Evolutionary conservation across 1,284 basidiomycete genomes (phyloP).

Genomic region (Flammula alnicola): DNA sequence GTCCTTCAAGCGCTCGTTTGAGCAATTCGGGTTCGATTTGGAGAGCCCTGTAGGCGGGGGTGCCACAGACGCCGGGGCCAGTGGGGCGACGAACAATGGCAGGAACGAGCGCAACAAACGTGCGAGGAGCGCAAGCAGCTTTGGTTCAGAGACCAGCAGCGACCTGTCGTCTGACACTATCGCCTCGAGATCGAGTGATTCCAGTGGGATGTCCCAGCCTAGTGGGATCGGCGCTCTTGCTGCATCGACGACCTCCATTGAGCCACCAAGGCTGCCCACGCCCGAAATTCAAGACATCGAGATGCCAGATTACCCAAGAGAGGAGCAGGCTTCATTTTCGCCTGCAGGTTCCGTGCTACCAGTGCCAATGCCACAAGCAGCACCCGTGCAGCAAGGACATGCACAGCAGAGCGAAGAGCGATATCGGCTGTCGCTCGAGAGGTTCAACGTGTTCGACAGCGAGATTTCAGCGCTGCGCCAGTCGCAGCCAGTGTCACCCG

Average conservation of each 20-base stretch:
- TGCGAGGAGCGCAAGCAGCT: slow-evolving; percentile 47
- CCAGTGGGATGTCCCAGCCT: slow-evolving; percentile 12
- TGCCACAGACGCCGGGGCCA: slow-evolving; percentile 26
- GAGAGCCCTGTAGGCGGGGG: slow-evolving; percentile 39
- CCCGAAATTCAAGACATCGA: slow-evolving; percentile 51
- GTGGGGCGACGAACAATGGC: slow-evolving; percentile 27
- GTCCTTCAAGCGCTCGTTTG: slow-evolving; percentile 62
- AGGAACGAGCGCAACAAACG: slow-evolving; percentile 49
- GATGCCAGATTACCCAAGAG: slow-evolving; percentile 47
- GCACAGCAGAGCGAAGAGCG: slow-evolving; percentile 34
- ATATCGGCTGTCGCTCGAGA: slow-evolving; percentile 51
- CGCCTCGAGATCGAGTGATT: slow-evolving; percentile 30
- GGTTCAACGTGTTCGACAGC: slow-evolving; percentile 56
- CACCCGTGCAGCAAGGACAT: too few relatives aligned
- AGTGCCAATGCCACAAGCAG: not conserved
- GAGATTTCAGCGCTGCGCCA: slow-evolving; percentile 51
- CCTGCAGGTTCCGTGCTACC: not conserved
- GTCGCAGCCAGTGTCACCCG: slow-evolving; percentile 33
- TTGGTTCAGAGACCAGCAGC: slow-evolving; percentile 30
- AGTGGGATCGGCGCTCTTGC: slow-evolving; percentile 5
- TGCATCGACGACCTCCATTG: slow-evolving; percentile 1
- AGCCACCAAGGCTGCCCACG: slow-evolving; percentile 44
- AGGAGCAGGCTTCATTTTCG: slow-evolving; percentile 6
- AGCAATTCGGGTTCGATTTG: slow-evolving; percentile 56
- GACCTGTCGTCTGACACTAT: slow-evolving; percentile 33